A percentile compares a stretch with the other conserved stretches of the same genome.
These are phyloP conservation scores for Aspergillus costaricaensis DNA, from an alignment of 2,329 filamentous ascomycete genomes.

Conservation along the genomic window DNA sequence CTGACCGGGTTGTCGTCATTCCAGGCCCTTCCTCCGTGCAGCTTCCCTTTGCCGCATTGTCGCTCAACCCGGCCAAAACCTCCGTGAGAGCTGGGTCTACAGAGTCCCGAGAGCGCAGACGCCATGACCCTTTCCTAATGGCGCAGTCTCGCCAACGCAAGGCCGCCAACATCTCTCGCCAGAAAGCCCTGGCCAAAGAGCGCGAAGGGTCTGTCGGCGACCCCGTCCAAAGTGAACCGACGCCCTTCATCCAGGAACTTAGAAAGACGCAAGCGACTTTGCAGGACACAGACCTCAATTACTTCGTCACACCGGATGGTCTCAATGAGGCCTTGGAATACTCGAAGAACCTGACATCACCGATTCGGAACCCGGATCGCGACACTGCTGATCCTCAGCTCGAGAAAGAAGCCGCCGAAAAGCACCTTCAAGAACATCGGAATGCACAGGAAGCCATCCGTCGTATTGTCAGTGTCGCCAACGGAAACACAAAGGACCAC, in stretches of 20 bases:
- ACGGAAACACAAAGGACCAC: conserved; percentile 75
- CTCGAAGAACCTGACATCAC: conserved; percentile 64
- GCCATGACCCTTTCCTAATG: conserved; percentile 78
- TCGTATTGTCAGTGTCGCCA: conserved; percentile 75
- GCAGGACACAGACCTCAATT: conserved; percentile 62
- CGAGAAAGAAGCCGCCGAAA: conserved; percentile 40
- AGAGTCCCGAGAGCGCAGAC: conserved; percentile 65
- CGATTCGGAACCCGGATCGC: conserved; percentile 33
- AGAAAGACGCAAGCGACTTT: conserved; percentile 24
- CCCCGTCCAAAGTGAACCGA: conserved; percentile 74
- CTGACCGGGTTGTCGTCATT: conserved; percentile 7
- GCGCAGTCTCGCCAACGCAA: conserved; percentile 82
- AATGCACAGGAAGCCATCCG: conserved; percentile 74
- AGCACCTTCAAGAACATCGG: conserved; percentile 59
- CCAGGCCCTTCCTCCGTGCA: conserved; percentile 34
- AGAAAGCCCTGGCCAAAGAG: conserved; percentile 66
- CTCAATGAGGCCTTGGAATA: conserved; percentile 66
- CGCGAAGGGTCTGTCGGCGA: conserved; percentile 70
- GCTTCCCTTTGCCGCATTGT: conserved; percentile 53
- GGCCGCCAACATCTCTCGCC: conserved; percentile 76
- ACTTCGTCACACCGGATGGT: conserved; percentile 70
- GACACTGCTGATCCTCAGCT: conserved; percentile 41
- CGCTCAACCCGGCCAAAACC: conserved; percentile 53
- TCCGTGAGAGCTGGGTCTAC: conserved; percentile 66
- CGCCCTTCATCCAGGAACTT: conserved; percentile 68